Evolutionary conservation across 441 rosid genomes (phyloP), one percentile per base, ranked within the genome.

Genomic region (Flueggea neowawraea): DNA sequence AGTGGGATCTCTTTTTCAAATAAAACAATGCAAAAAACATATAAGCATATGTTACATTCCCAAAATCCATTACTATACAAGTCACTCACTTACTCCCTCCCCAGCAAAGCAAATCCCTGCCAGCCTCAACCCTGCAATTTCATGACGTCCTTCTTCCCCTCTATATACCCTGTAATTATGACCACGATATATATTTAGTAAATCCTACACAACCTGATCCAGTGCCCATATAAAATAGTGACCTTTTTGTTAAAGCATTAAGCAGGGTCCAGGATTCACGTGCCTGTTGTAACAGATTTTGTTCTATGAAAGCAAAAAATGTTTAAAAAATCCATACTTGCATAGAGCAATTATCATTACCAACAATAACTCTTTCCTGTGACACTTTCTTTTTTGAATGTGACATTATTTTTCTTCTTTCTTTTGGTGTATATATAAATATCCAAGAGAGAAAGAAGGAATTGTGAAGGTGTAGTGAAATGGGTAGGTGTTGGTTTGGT

Each of bases 231-330:
- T 47, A 47, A 36, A 61, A n/a, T 61, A 36, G 10, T 51, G 16
- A 13, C 55, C 62, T 61, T 75, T 73, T 58, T 49, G 66, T 52
- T 64, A 68, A 72, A 78, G 80, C 52, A 62, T 36, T 36, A 68
- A 47, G n/a, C n/a, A 4, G 1, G 51, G 47, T 65, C 63, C 67
- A 73, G 76, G 58, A 71, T 66, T 74, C 85, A 80, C 82, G 76
- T 74, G 83, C 55, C 71, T 22, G 45, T 16, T 65, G 57, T 52
- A 75, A 66, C 73, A 52, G 69, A 76, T 73, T 73, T 58, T 51
- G 52, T 69, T 65, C 66, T 47, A 59, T 47, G 4, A 4, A 2
- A 6, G 13, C 28, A 54, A n/a, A 45, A 10, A 32, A 17, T 7
- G 31, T 31, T 32, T 54, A 63, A 66, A 49, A 56, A 36, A 36